A percentile compares a stretch with the other conserved stretches of the same genome.
Conservation (phyloP, 2,329 filamentous ascomycete genomes). For the Claviceps citrina region DNA sequence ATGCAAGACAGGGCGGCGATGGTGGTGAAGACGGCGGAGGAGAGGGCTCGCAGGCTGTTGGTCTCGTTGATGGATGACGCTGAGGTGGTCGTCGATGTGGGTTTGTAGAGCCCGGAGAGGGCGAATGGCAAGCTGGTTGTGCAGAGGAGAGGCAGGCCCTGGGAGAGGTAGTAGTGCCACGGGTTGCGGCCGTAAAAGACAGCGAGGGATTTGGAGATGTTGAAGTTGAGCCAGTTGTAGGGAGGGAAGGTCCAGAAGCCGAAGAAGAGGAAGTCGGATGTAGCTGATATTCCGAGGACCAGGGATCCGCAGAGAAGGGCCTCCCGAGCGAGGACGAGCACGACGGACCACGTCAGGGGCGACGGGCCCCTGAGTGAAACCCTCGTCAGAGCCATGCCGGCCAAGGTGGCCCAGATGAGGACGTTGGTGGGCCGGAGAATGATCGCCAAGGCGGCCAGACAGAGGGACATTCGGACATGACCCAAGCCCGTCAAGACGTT, state of each 20-base stretch:
- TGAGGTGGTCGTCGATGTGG: slow-evolving; percentile 13
- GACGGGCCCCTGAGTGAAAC: slow-evolving; percentile 21
- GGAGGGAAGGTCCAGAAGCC: slow-evolving; percentile 77
- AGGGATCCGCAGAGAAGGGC: slow-evolving; percentile 45
- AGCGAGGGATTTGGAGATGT: slow-evolving; percentile 72
- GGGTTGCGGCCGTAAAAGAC: slow-evolving; percentile 86
- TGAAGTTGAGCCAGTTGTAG: slow-evolving; percentile 77
- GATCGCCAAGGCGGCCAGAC: slow-evolving; percentile 66
- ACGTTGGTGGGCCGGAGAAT: slow-evolving; percentile 80
- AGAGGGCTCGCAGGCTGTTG: slow-evolving; percentile 28
- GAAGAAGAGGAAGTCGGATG: slow-evolving; percentile 68
- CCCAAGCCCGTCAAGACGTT: slow-evolving; percentile 13
- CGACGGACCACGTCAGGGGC: slow-evolving; percentile 26
- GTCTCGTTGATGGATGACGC: slow-evolving; percentile 20
- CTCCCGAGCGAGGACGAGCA: slow-evolving; percentile 45
- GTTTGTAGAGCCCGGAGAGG: slow-evolving; percentile 45
- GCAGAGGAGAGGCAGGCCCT: slow-evolving; percentile 75
- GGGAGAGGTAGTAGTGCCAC: slow-evolving; percentile 83
- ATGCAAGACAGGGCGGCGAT: slow-evolving; percentile 56
- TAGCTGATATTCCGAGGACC: slow-evolving; percentile 46
- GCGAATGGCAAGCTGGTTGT: slow-evolving; percentile 72
- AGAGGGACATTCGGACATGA: slow-evolving; percentile 41
- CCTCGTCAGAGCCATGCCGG: slow-evolving; percentile 29
- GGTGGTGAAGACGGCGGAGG: slow-evolving; percentile 43
- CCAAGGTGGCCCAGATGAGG: slow-evolving; percentile 65